Base-by-base conservation (phyloP, 2,329 filamentous ascomycete genomes). In the Pseudogymnoascus sp. region DNA sequence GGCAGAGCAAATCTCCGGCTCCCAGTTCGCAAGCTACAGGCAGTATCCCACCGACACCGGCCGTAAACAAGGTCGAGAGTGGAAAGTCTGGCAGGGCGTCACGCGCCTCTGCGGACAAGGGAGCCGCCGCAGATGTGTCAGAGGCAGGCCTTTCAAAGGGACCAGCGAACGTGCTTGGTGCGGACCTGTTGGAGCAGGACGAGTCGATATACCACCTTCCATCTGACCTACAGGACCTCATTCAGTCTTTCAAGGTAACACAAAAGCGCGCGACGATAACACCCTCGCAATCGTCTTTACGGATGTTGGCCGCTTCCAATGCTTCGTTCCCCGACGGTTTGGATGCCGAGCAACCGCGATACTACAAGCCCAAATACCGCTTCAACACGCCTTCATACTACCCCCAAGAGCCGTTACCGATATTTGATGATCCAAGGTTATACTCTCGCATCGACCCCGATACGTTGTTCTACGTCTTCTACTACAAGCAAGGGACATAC, bases 401-500 rank as follows among this genome's bases (percentile, higher is more conserved):
- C 75, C 95, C 95, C 6, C 91, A 96, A 72, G 92, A 97, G 73
- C 89, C 93, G n/a, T 81, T 97, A 44, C 80, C 89, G 1, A 91
- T 97, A 67, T 93, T 97, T 70, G 92, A 97, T 70, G 92, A 99
- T 75, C 90, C 91, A 35, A 83, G 90, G 56, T 78, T 99, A 65
- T 99, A 97, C 76, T 84, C 85, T 26, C 85, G 91, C 64, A 93
- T 99, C 65, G 95, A 99, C 72, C 92, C 93, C 0, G 95, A 99
- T 73, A 96, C 93, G 31, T 82, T 99, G 9, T 99, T 99, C 77
- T 99, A 99, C 77, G 90, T 96, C 53, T 99, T 99, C 78, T 99
- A 99, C 81, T 99, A 99, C 80, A 91, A 93, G 70, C 95, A 99
- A 76, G 92, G 92, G 26, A 93, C 92, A 0, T 93, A 96, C 70